A percentile compares a stretch with the other conserved stretches of the same genome.
phyloP scores from a whole-genome alignment of 768 basidiomycete species.

The Hygrophoropsis aurantiaca region DNA sequence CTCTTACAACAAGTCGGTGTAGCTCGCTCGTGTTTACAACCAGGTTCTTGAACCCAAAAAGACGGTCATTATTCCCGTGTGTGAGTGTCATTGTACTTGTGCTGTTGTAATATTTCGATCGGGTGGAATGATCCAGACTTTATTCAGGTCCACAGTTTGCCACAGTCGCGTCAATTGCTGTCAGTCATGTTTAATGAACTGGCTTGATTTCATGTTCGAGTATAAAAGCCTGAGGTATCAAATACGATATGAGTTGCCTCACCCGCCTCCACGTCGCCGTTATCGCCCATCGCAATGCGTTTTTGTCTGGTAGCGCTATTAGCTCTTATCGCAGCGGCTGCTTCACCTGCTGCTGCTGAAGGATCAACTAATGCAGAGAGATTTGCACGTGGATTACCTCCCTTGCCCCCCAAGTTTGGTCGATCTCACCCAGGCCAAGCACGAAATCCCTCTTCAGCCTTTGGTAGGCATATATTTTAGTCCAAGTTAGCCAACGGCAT shows the following conservation, averaged over 20 bases:
- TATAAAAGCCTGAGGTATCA: conserved; percentile 2
- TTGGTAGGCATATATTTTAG: neutral
- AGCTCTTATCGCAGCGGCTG: conserved; percentile 20
- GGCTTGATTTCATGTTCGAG: neutral
- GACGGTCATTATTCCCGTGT: neutral
- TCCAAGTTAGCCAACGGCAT: neutral
- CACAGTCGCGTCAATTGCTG: neutral
- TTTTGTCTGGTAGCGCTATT: conserved; percentile 12
- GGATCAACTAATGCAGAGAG: conserved; percentile 43
- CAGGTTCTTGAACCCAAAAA: no score
- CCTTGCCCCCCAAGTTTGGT: conserved; percentile 32
- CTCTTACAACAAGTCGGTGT: no score
- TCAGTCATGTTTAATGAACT: no score
- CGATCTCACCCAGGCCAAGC: conserved; percentile 28
- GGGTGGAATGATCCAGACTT: neutral
- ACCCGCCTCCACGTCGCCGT: neutral
- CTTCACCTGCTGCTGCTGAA: conserved; percentile 16
- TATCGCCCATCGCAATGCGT: conserved; percentile 5
- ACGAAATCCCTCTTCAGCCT: conserved; percentile 23
- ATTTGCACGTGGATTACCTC: conserved; percentile 45
- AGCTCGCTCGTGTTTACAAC: no score
- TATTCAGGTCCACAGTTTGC: neutral
- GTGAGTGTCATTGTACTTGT: neutral
- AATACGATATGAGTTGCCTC: neutral
- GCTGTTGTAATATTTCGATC: neutral